Percentiles rank a stretch among this genome's conserved stretches.
Conservation (phyloP, 495 filamentous ascomycete species). For the Aspergillus ellipticus region DNA sequence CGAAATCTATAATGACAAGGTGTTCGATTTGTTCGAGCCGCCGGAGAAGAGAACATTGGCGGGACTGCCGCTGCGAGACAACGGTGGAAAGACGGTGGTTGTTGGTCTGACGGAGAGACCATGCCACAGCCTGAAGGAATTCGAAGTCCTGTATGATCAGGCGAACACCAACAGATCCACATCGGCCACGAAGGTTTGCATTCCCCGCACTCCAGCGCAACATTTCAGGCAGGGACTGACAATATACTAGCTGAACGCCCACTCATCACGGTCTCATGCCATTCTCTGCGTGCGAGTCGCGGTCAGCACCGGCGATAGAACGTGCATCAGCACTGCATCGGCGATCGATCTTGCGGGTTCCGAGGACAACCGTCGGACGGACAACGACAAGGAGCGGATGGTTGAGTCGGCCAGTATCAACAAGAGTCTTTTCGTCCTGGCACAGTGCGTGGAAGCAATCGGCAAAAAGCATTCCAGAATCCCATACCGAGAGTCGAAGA, state of each 20-base stretch:
- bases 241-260: slow-evolving; percentile 68
- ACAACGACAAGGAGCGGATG: slow-evolving; percentile 90
- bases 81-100: slow-evolving; percentile 84
- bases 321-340: slow-evolving; percentile 75
- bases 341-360: slow-evolving; percentile 96
- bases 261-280: slow-evolving; percentile 90
- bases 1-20: slow-evolving; percentile 97
- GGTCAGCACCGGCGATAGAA: slow-evolving; percentile 66
- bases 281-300: slow-evolving; percentile 87
- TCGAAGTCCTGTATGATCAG: slow-evolving; percentile 88
- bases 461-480: slow-evolving; percentile 74
- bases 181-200: slow-evolving; percentile 74
- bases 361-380: slow-evolving; percentile 91
- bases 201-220: neutral
- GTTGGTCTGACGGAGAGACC: slow-evolving; percentile 85
- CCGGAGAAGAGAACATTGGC: slow-evolving; percentile 84
- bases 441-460: slow-evolving; percentile 96
- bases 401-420: slow-evolving; percentile 98
- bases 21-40: slow-evolving; percentile 88
- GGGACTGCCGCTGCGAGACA: slow-evolving; percentile 84
- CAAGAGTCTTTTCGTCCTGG: slow-evolving; percentile 91
- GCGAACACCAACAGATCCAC: slow-evolving; percentile 91
- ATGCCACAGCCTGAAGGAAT: slow-evolving; percentile 85
- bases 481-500: slow-evolving; percentile 92
- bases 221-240: neutral